phyloP scores from a whole-genome alignment of 306 rosid species.

The Nissolia schottii region DNA sequence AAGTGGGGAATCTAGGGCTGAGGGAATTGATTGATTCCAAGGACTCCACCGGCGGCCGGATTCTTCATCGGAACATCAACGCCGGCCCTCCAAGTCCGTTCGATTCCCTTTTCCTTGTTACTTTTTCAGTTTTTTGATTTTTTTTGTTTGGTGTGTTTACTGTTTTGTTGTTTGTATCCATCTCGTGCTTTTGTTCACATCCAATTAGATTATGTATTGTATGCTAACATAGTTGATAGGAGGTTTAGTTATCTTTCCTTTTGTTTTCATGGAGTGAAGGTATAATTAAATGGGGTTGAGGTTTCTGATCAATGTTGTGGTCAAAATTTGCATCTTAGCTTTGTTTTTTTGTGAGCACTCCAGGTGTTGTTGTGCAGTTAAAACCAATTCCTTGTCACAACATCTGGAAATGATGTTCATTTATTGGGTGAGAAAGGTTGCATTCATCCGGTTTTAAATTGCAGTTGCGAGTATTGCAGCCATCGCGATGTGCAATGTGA shows the following conservation, averaged over 20 bases:
- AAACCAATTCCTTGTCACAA: not conserved
- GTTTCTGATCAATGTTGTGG: not conserved
- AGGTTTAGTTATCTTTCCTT: not conserved
- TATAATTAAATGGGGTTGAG: not conserved
- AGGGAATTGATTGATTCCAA: slow-evolving; percentile 67
- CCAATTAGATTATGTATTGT: too few relatives aligned
- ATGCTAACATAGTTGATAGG: not conserved
- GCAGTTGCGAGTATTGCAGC: too few relatives aligned
- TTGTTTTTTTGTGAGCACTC: not conserved
- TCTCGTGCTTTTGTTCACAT: not conserved
- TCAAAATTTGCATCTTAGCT: not conserved
- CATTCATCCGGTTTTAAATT: too few relatives aligned
- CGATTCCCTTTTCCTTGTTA: not conserved
- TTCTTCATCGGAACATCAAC: slow-evolving; percentile 82
- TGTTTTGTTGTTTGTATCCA: not conserved
- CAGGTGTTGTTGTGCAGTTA: not conserved
- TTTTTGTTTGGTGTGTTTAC: not conserved
- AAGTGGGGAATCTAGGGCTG: slow-evolving; percentile 52
- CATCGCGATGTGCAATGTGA: too few relatives aligned
- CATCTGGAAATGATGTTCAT: not conserved
- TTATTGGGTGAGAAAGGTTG: not conserved
- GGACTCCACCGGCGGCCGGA: slow-evolving; percentile 51
- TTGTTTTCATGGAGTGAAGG: not conserved
- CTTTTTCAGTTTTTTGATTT: not conserved
- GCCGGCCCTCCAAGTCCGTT: slow-evolving; percentile 50